Base-by-base conservation (phyloP, 164 flowering plant species). In the Annona squamosa region DNA sequence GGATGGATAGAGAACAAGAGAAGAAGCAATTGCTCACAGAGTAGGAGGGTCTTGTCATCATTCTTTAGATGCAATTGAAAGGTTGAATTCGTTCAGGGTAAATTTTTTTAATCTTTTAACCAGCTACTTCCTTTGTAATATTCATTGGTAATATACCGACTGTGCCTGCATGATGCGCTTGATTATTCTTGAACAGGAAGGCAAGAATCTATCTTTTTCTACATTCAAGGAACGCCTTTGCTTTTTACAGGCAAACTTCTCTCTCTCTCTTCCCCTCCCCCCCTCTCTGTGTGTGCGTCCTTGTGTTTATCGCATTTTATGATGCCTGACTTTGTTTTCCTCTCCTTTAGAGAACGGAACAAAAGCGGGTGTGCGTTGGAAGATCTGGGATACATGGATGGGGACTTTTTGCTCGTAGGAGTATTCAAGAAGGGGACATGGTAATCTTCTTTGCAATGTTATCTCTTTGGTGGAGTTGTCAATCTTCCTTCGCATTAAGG, bases 341-440 rank as follows among this genome's bases (percentile, higher is more conserved):
- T 66, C 41, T 76, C 72, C 68, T 78, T 41, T 89, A 93, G 98
- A 84, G 78, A 80, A 90, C 97, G 1, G 97, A 93, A 83, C 84
- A 84, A 62, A 86, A 86, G 63, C 84, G 92, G 71, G 94, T 92
- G 67, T 91, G 97, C 88, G 88, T 89, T 78, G 99, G 99, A 67
- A 84, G 88, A 87, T 96, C 99, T 77, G 95, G 93, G 48, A 92
- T 96, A 82, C 99, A 96, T 81, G 95, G 98, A 45, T 93, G 99
- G 98, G 98, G 99, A 62, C 98, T 96, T 46, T 96, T 96, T 82
- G 98, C 99, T 48, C 89, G 92, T 18, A 78, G 85, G 70, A 79
- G 81, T 65, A 92, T 96, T 79, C 97, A 86, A 78, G 99, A 93
- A 88, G 99, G 99, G 81, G 97, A 93, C 77, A 96, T 96, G 99